Base-by-base conservation (phyloP, 2,329 filamentous ascomycete genomes). In the Karstenula rhodostoma region DNA sequence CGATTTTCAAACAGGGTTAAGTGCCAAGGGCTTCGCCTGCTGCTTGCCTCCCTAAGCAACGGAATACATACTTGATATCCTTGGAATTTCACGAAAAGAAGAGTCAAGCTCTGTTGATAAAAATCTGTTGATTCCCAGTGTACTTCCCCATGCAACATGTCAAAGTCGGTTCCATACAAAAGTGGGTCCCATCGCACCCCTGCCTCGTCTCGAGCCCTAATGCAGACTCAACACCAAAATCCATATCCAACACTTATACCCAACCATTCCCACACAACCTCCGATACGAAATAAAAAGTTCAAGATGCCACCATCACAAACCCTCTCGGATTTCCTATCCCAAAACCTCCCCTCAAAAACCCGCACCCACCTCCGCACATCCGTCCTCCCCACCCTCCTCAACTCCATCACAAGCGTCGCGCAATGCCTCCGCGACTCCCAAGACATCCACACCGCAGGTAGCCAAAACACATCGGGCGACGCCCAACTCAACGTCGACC, bases 401-500 rank as follows among this genome's bases (percentile, higher is more conserved):
- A 29, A 25, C 35, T 46, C 44, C 29, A 49, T 62, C 51, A 10
- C 44, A n/a, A 12, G 47, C 1, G 29, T 58, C 15, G 50, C 55
- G 23, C 27, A 51, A 27, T 54, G 46, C 19, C 59, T 62, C 23
- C 56, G 59, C 12, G 23, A 17, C n/a, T 58, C 56, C 9, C 43
- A 19, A 12, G 40, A 60, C n/a, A 64, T 72, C 40, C 63, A 59
- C 1, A 64, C 75, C 23, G 60, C 68, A 3, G 67, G 71, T 5
- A 76, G 71, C 17, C 80, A 84, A 43, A 82, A 88, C 64, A 83
- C 87, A 59, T 80, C 88, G n/a, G 81, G 85, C 10, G 82, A 83
- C 57, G 70, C 83, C 42, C 86, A 88, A 67, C 84, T 86, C 73
- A 82, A 85, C 37, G 85, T 88, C 62, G 85, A 87, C 65, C 85